Evolutionary conservation across 371 early-diverging fungal genomes (phyloP), one percentile per base, ranked within the genome.

Genomic region (Parasitella parasitica): DNA sequence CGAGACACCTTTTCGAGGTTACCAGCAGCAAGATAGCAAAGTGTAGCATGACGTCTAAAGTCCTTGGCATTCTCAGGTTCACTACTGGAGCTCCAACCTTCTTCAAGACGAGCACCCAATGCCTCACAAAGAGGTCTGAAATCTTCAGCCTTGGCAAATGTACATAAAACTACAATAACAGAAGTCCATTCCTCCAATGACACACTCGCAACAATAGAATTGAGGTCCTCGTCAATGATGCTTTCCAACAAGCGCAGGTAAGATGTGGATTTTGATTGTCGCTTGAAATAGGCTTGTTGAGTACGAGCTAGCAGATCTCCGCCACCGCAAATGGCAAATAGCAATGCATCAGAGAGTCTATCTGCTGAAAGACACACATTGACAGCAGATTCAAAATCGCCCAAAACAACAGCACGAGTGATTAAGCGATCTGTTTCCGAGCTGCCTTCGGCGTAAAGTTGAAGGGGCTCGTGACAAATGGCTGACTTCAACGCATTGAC

Each of bases 321-420:
- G 5, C 94, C 92, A 15, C 97, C 95, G 65, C 91, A 91, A 34
- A 90, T 85, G 16, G 96, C 95, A 58, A 99, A 80, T 61, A 95
- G 75, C 28, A 99, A 72, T 0, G 97, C 99, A 67, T 99, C 99
- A 0, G 97, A 87, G 51, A 90, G 86, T 34, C 93, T 85, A 54
- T 92, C 84, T 6, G 88, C 75, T n/a, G 86, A 83, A 34, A 99
- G 73, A 64, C 96, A 97, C 16, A 92, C 75, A 24, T 89, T 76
- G 13, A 97, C 96, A 13, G 97, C 97, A 0, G 91, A 82, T 66
- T 91, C 91, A 70, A 94, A 96, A 72, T 97, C 94, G 57, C 97
- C 97, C 30, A 93, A 70, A 1, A 96, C 81, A 30, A 97, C 72
- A 6, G 93, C 85, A 15, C 86, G 85, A 6, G 94, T 95, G 61